Conservation (phyloP, 1,284 basidiomycete species). For the Afroboletus lepidellus region DNA sequence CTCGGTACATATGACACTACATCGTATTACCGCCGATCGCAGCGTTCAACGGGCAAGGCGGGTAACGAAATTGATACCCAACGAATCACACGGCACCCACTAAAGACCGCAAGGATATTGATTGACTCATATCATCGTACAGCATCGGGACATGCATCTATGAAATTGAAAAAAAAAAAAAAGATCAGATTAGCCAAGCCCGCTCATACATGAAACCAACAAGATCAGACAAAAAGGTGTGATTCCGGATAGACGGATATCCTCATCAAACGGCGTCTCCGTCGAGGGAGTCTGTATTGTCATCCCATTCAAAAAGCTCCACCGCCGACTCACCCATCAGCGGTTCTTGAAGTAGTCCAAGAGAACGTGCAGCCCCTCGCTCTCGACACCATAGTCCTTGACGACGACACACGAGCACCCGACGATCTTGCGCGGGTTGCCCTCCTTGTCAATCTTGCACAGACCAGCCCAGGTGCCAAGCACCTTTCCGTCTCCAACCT, state of each 20-base stretch:
- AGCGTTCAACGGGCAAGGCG: not conserved
- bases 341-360: conserved; percentile 97
- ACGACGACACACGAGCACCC: conserved; percentile 97
- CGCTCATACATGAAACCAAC: not conserved
- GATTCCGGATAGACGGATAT: conserved; percentile 38
- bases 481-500: conserved; percentile 96
- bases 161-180: conserved; percentile 1
- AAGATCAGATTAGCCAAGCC: conserved; percentile 15
- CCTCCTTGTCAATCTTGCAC: conserved; percentile 99
- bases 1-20: too few relatives aligned
- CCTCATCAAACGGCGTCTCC: conserved; percentile 66
- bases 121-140: conserved; percentile 13
- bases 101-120: not conserved
- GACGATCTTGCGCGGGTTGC: conserved; percentile 96
- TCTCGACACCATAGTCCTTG: conserved; percentile 96
- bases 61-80: not conserved
- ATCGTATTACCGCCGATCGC: conserved; percentile 1
- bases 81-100: not conserved
- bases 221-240: conserved; percentile 54
- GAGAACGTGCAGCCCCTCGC: conserved; percentile 94
- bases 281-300: conserved; percentile 88
- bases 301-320: conserved; percentile 46
- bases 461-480: conserved; percentile 98
- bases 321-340: conserved; percentile 42
- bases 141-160: conserved; percentile 11